phyloP scores from a whole-genome alignment of 2,329 filamentous ascomycete genomes.

The Tricladium varicosporioides region DNA sequence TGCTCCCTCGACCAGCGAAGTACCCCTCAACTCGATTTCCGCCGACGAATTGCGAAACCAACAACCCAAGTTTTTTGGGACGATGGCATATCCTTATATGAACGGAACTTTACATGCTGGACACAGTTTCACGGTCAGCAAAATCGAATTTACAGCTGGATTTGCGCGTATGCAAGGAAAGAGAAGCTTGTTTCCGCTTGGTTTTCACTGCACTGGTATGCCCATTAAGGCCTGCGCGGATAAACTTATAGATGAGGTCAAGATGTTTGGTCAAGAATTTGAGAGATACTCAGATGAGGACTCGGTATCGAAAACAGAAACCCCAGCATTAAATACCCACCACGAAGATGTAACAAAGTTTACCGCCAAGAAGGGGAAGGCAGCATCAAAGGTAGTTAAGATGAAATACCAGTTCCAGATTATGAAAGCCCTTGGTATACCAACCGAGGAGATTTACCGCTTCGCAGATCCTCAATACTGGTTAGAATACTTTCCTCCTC shows the following conservation, averaged over 20 bases:
- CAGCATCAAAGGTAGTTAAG: slow-evolving; percentile 83
- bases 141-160: slow-evolving; percentile 88
- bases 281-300: slow-evolving; percentile 68
- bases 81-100: slow-evolving; percentile 77
- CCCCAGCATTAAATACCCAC: slow-evolving; percentile 60
- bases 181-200: slow-evolving; percentile 81
- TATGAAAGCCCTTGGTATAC: slow-evolving; percentile 87
- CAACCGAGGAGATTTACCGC: slow-evolving; percentile 82
- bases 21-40: slow-evolving; percentile 71
- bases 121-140: slow-evolving; percentile 87
- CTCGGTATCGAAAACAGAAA: slow-evolving; percentile 45
- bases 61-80: slow-evolving; percentile 88
- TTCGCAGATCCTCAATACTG: slow-evolving; percentile 92
- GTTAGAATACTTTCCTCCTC: slow-evolving; percentile 88
- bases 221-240: slow-evolving; percentile 97
- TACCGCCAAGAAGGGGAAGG: slow-evolving; percentile 88
- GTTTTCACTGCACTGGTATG: slow-evolving; percentile 96
- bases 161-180: slow-evolving; percentile 90
- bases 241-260: slow-evolving; percentile 87
- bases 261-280: slow-evolving; percentile 85
- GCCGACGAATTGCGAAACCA: slow-evolving; percentile 74
- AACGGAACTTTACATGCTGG: slow-evolving; percentile 88
- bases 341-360: slow-evolving; percentile 91
- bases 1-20: slow-evolving; percentile 75
- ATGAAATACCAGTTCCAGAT: slow-evolving; percentile 97